phyloP scores from a whole-genome alignment of 805 yeast genomes.

The Hyphopichia homilentoma region DNA sequence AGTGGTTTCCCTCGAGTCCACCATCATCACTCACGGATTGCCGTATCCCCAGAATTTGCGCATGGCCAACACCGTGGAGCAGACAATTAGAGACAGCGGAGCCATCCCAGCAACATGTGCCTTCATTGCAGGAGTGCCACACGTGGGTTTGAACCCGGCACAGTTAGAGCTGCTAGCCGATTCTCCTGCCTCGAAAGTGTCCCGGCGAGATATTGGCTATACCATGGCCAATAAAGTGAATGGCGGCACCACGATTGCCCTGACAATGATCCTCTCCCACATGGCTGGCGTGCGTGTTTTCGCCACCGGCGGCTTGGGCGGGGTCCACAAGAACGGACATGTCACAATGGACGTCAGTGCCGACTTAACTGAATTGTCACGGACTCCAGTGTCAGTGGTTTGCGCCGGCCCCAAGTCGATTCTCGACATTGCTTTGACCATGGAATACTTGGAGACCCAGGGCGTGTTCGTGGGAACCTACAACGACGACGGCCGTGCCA shows the following conservation, averaged over 20 bases:
- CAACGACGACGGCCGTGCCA: conserved; percentile 32
- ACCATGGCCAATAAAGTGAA: conserved; percentile 58
- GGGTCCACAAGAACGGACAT: conserved; percentile 80
- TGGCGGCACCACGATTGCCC: conserved; percentile 91
- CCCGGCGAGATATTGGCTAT: conserved; percentile 75
- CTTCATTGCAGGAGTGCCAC: conserved; percentile 66
- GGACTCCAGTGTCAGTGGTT: conserved; percentile 84
- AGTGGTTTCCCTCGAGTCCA: conserved; percentile 79
- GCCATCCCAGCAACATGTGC: conserved; percentile 86
- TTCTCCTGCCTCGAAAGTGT: conserved; percentile 49
- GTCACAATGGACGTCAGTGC: conserved; percentile 78
- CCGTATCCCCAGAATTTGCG: conserved; percentile 74
- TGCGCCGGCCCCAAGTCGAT: conserved; percentile 91
- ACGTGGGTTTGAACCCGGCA: conserved; percentile 53
- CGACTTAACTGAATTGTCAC: conserved; percentile 78
- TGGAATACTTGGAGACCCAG: conserved; percentile 86
- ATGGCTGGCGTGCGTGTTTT: conserved; percentile 77
- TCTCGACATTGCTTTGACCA: conserved; percentile 71
- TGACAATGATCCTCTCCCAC: conserved; percentile 79
- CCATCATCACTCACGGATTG: conserved; percentile 86
- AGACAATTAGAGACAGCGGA: conserved; percentile 53
- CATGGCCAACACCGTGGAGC: conserved; percentile 71
- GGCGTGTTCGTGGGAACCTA: conserved; percentile 81
- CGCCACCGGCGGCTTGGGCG: conserved; percentile 93
- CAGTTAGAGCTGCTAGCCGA: conserved; percentile 54